Percentiles rank a stretch among this genome's conserved stretches.
These are phyloP conservation scores for Malbranchea cinnamomea DNA, from an alignment of 2,329 filamentous ascomycete genomes.

Conservation along the genomic window DNA sequence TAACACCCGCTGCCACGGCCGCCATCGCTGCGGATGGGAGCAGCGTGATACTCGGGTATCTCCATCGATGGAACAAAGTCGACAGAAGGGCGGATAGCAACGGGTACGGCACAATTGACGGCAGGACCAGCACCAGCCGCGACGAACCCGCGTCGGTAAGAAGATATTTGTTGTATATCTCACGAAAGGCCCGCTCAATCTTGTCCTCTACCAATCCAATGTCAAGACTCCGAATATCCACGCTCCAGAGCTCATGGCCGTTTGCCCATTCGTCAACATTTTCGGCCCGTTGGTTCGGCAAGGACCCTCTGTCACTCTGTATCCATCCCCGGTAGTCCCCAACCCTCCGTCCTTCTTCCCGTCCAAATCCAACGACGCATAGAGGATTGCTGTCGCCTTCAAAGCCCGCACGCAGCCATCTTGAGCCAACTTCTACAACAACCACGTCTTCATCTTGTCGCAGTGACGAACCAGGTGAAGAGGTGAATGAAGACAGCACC, in stretches of 20 bases:
- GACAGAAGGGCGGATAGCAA: conserved; percentile 62
- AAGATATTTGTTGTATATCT: conserved; percentile 65
- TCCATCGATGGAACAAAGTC: conserved; percentile 66
- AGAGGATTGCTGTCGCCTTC: conserved; percentile 64
- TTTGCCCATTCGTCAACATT: conserved; percentile 30
- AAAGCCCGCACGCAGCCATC: conserved; percentile 69
- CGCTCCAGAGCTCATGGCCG: conserved; percentile 57
- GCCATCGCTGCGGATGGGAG: conserved; percentile 62
- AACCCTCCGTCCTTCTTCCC: conserved; percentile 58
- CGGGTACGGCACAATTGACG: conserved; percentile 61
- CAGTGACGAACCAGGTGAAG: conserved; percentile 42
- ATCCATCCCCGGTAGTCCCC: conserved; percentile 70
- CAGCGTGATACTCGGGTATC: conserved; percentile 65
- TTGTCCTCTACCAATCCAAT: conserved; percentile 72
- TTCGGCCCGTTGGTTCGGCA: too few species aligned
- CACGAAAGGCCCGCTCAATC: conserved; percentile 66
- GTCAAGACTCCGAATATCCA: conserved; percentile 58
- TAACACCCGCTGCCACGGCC: conserved; percentile 62
- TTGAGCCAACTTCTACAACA: conserved; percentile 67
- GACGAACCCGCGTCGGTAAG: conserved; percentile 49
- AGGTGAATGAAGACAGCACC: conserved; percentile 37
- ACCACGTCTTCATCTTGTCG: conserved; percentile 70
- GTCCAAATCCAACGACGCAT: conserved; percentile 58
- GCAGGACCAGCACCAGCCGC: conserved; percentile 59
- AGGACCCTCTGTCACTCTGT: too few species aligned